Conservation (phyloP, 2,329 filamentous ascomycete species). For the Raffaelea albimanens region DNA sequence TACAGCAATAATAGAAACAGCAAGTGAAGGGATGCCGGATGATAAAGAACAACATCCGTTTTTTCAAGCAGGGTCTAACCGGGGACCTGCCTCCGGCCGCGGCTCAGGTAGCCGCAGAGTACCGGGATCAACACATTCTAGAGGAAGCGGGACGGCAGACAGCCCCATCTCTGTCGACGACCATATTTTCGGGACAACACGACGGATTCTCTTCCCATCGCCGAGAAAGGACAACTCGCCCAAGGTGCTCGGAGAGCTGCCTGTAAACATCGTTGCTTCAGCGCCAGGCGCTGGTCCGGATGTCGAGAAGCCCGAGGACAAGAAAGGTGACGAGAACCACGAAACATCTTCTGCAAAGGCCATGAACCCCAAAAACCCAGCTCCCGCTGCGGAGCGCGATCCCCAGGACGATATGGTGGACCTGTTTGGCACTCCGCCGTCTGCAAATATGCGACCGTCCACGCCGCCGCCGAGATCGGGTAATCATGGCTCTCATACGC, state of each 20-base stretch:
- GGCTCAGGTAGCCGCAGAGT: constrained; percentile 22
- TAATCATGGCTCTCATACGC: constrained; percentile 1
- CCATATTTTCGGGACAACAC: constrained; percentile 47
- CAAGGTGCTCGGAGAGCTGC: constrained; percentile 51
- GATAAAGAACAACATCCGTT: constrained; percentile 6
- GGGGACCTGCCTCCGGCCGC: constrained; percentile 17
- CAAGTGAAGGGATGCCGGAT: not conserved
- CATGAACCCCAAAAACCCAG: constrained; percentile 19
- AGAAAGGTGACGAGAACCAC: no score
- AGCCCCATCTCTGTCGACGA: constrained; percentile 46
- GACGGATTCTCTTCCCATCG: constrained; percentile 68
- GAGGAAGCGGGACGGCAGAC: constrained; percentile 43
- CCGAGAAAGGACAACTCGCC: constrained; percentile 56
- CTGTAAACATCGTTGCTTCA: constrained; percentile 36
- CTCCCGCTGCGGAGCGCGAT: not conserved
- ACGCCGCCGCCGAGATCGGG: constrained; percentile 39
- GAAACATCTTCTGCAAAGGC: constrained; percentile 13
- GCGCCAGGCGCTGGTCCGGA: constrained; percentile 16
- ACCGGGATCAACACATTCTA: constrained; percentile 41
- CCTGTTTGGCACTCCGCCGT: constrained; percentile 54
- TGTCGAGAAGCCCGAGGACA: no score
- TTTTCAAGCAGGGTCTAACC: constrained; percentile 24
- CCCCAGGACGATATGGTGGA: constrained; percentile 32
- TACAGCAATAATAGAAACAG: not conserved
- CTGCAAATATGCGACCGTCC: constrained; percentile 27